A percentile compares a stretch with the other conserved stretches of the same genome.
phyloP scores from a whole-genome alignment of 805 yeast genomes.

The Kodamaea leandrae region DNA sequence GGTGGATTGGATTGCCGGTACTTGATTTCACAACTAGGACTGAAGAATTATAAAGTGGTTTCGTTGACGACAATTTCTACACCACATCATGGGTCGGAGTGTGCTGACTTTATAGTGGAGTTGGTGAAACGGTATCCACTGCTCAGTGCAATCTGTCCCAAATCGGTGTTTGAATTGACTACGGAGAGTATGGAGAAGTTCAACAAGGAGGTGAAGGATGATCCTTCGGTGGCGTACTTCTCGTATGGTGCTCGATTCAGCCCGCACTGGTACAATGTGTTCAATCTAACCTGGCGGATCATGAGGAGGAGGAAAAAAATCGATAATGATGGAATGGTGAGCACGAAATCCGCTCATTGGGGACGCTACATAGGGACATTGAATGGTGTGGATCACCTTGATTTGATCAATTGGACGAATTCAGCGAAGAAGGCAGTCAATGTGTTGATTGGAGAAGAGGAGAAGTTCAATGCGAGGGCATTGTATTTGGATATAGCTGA shows the following conservation, averaged over 20 bases:
- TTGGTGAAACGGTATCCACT: constrained; percentile 21
- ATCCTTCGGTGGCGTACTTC: constrained; percentile 65
- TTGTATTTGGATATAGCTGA: constrained; percentile 69
- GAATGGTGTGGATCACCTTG: constrained; percentile 78
- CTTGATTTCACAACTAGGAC: constrained; percentile 54
- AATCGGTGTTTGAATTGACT: constrained; percentile 62
- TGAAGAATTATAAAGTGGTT: constrained; percentile 52
- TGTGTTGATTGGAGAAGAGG: constrained; percentile 25
- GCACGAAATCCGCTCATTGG: constrained; percentile 77
- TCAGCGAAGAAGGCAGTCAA: constrained; percentile 39
- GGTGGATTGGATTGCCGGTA: constrained; percentile 88
- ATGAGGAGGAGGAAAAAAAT: constrained; percentile 31
- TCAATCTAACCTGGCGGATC: constrained; percentile 62
- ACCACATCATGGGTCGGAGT: constrained; percentile 84
- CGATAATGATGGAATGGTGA: constrained; percentile 71
- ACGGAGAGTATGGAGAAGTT: constrained; percentile 51
- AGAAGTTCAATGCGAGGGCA: constrained; percentile 62
- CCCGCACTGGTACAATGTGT: constrained; percentile 62
- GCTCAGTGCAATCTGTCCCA: constrained; percentile 22
- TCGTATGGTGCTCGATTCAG: constrained; percentile 77
- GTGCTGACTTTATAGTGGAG: constrained; percentile 66
- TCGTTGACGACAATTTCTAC: constrained; percentile 84
- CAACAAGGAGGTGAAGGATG: constrained; percentile 51
- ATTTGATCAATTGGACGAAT: constrained; percentile 81
- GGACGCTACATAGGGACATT: constrained; percentile 80